A percentile compares a stretch with the other conserved stretches of the same genome.
These are phyloP conservation scores for Microbotryomycetes sp. DNA, from an alignment of 1,284 basidiomycete genomes.

Conservation along the genomic window DNA sequence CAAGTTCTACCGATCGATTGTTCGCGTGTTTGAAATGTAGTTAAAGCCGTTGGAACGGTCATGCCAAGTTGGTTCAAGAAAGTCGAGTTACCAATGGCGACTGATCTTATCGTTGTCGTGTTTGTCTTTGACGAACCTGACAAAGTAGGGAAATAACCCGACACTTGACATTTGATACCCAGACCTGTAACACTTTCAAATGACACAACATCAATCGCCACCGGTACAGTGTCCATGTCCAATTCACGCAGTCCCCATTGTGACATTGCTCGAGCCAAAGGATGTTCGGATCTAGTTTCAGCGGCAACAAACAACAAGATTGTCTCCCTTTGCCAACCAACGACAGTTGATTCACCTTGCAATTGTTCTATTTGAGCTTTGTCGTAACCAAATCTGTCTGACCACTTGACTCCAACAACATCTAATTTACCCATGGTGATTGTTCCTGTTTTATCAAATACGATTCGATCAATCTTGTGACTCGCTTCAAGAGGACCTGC, in stretches of 20 bases:
- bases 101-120: conserved; percentile 20
- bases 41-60: conserved; percentile 54
- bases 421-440: conserved; percentile 79
- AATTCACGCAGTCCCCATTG: conserved; percentile 67
- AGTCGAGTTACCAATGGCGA: conserved; percentile 67
- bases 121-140: conserved; percentile 15
- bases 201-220: conserved; percentile 47
- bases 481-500: conserved; percentile 90
- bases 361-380: background rate
- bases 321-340: conserved; percentile 34
- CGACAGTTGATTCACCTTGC: conserved; percentile 4
- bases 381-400: conserved; percentile 5
- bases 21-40: conserved; percentile 61
- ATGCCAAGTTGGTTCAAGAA: conserved; percentile 54
- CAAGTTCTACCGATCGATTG: conserved; percentile 68
- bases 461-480: conserved; percentile 67
- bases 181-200: conserved; percentile 87
- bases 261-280: conserved; percentile 86
- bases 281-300: conserved; percentile 90
- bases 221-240: conserved; percentile 46
- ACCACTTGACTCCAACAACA: conserved; percentile 72
- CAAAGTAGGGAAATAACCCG: conserved; percentile 45
- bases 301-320: conserved; percentile 66
- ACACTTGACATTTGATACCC: conserved; percentile 57
- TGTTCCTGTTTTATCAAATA: conserved; percentile 97